These are phyloP conservation scores for Lentinula edodes DNA, from an alignment of 768 basidiomycete species.

Conservation along the genomic window DNA sequence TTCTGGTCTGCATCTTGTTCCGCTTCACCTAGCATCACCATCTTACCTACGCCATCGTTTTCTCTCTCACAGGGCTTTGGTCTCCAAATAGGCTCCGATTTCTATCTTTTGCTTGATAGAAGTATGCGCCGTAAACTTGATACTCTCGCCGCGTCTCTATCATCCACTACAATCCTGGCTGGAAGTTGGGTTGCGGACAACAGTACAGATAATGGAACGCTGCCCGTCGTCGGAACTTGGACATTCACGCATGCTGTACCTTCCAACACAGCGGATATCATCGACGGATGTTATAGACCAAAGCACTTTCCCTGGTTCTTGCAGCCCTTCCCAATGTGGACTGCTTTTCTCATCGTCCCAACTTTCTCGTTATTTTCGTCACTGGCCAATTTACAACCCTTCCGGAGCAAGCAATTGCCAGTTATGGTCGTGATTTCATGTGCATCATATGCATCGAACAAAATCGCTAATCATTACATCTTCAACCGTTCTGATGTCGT, in stretches of 20 bases:
- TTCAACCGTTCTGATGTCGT: conserved; percentile 82
- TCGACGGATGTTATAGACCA: conserved; percentile 69
- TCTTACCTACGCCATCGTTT: conserved; percentile 1
- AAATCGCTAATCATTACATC: conserved; percentile 78
- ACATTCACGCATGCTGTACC: conserved; percentile 54
- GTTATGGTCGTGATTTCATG: conserved; percentile 88
- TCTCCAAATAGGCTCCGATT: conserved; percentile 77
- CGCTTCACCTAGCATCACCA: neutral
- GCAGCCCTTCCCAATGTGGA: conserved; percentile 79
- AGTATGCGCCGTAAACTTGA: conserved; percentile 47
- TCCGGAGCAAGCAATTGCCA: conserved; percentile 62
- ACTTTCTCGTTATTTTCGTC: conserved; percentile 68
- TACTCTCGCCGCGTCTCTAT: conserved; percentile 44
- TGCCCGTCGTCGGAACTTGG: conserved; percentile 58
- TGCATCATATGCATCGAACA: conserved; percentile 72
- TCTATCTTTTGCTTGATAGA: conserved; percentile 69
- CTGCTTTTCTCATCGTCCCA: conserved; percentile 71
- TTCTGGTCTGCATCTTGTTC: conserved; percentile 37
- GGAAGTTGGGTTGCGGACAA: conserved; percentile 69
- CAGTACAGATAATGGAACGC: conserved; percentile 29
- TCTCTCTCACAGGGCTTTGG: conserved; percentile 56
- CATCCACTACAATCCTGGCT: conserved; percentile 44
- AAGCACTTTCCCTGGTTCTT: conserved; percentile 65
- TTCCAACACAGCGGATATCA: conserved; percentile 39
- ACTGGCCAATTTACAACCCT: conserved; percentile 72